Evolutionary conservation across 176 grass and related monocot species (phyloP).

Genomic region (Saccharum officinarum): DNA sequence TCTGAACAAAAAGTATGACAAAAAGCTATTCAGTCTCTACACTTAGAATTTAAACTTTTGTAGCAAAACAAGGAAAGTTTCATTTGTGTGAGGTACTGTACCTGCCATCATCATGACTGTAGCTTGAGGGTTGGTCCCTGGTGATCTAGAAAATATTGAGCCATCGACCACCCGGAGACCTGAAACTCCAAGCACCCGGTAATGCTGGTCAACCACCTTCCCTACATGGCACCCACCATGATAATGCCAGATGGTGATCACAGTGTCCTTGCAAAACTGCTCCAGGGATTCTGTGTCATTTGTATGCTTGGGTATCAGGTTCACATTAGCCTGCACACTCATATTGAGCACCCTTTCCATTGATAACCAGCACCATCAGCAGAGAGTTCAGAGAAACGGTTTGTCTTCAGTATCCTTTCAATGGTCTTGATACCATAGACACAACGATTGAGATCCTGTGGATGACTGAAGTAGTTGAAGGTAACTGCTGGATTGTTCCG

Average conservation of each 20-base stretch:
- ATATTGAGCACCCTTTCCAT: constrained; percentile 82
- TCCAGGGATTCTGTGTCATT: constrained; percentile 75
- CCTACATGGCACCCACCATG: constrained; percentile 84
- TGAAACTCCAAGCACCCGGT: constrained; percentile 56
- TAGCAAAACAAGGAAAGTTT: constrained; percentile 19
- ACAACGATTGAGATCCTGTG: constrained; percentile 62
- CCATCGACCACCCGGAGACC: constrained; percentile 69
- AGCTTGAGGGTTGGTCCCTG: constrained; percentile 88
- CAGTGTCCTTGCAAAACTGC: constrained; percentile 89
- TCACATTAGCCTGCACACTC: constrained; percentile 75
- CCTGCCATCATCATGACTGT: constrained; percentile 97
- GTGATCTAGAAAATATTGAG: constrained; percentile 65
- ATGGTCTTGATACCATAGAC: constrained; percentile 67
- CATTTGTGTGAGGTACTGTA: constrained; percentile 38
- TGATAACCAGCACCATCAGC: constrained; percentile 36
- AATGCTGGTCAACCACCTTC: constrained; percentile 69
- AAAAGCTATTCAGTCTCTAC: constrained; percentile 7
- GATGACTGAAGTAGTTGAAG: constrained; percentile 88
- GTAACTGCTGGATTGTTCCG: constrained; percentile 67
- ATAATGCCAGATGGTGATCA: constrained; percentile 93
- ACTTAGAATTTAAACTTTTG: background rate
- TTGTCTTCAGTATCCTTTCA: constrained; percentile 69
- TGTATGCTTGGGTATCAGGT: constrained; percentile 84
- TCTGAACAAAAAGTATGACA: constrained; percentile 46
- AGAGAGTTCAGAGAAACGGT: constrained; percentile 56